Conservation (phyloP, 306 rosid genomes). For the Cyamopsis tetragonoloba region DNA sequence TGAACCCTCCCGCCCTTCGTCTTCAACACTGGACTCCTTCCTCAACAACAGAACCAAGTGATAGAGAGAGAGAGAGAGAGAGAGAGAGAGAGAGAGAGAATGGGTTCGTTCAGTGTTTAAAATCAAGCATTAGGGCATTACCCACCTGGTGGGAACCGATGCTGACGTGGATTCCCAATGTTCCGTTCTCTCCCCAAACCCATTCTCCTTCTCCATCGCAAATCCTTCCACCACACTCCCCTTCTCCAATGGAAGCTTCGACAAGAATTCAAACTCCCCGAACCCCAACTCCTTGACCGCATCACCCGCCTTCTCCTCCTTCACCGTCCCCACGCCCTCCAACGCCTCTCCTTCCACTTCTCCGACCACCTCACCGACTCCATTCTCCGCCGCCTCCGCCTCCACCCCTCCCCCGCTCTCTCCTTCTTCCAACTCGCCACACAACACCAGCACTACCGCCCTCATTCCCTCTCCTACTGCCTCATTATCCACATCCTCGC, state of each 20-base stretch:
- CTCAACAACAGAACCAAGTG: too few relatives aligned
- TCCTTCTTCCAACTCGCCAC: constrained; percentile 55
- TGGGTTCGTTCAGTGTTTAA: too few relatives aligned
- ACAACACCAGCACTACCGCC: constrained; percentile 53
- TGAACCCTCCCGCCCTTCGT: too few relatives aligned
- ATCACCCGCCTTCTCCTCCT: constrained; percentile 71
- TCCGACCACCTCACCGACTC: constrained; percentile 66
- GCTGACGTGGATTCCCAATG: not conserved
- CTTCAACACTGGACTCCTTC: too few relatives aligned
- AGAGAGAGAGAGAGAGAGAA: too few relatives aligned
- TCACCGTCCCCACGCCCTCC: constrained; percentile 50
- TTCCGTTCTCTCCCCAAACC: constrained; percentile 17
- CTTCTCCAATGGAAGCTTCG: constrained; percentile 60
- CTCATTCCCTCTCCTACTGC: constrained; percentile 52
- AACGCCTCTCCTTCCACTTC: constrained; percentile 43
- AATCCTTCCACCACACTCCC: constrained; percentile 40
- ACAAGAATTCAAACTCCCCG: constrained; percentile 49
- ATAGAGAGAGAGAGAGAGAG: too few relatives aligned
- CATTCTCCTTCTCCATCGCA: not conserved
- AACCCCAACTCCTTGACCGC: constrained; percentile 45
- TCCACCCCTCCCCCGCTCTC: constrained; percentile 57
- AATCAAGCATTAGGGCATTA: too few relatives aligned
- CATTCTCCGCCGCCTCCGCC: constrained; percentile 64
- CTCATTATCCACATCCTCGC: constrained; percentile 65
- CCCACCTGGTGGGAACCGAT: too few relatives aligned